phyloP scores from a whole-genome alignment of 2,329 filamentous ascomycete genomes.

The Chaetoscypha palmicola region DNA sequence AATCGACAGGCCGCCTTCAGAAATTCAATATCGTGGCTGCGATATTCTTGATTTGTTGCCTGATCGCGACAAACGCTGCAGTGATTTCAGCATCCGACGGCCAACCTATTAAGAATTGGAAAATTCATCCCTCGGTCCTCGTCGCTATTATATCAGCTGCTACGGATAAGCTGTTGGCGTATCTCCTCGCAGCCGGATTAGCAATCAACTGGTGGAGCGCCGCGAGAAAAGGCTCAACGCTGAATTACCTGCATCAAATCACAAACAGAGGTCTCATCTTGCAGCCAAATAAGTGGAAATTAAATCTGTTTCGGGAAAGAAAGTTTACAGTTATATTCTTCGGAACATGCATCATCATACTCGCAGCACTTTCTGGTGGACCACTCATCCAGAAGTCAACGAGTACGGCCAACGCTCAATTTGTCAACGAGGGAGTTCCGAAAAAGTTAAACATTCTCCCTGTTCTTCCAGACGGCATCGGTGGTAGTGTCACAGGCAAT shows the following conservation, averaged over 20 bases:
- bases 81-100: slow-evolving; percentile 1
- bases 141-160: neutral
- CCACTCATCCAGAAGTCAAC: neutral
- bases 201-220: slow-evolving; percentile 3
- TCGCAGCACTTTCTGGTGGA: neutral
- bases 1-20: no score
- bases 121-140: slow-evolving; percentile 2
- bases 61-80: neutral
- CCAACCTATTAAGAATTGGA: neutral
- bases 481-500: neutral
- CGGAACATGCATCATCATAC: neutral
- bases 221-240: neutral
- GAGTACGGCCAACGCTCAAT: neutral
- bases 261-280: neutral
- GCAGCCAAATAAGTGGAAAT: neutral
- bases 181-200: neutral
- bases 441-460: neutral
- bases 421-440: neutral
- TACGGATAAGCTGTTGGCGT: neutral
- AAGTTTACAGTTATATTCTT: neutral
- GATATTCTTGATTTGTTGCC: neutral
- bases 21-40: neutral
- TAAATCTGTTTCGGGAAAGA: neutral
- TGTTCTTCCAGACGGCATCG: neutral
- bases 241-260: slow-evolving; percentile 1